These are phyloP conservation scores for Sarcomyxa edulis DNA, from an alignment of 768 basidiomycete species.

Conservation along the genomic window DNA sequence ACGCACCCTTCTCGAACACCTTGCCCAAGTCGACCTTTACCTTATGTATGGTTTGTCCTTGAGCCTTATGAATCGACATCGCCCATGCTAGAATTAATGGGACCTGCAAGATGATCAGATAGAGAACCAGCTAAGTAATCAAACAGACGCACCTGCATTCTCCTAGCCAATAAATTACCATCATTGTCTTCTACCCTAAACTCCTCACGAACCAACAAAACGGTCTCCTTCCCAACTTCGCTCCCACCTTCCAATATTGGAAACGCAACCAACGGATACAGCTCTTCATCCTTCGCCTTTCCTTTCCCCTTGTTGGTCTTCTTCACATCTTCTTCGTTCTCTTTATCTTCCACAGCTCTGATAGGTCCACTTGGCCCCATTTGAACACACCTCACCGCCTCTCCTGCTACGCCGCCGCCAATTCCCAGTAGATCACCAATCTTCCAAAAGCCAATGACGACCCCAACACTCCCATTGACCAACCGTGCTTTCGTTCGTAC, in stretches of 20 bases:
- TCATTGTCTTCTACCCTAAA: slow-evolving; percentile 50
- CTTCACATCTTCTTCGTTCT: slow-evolving; percentile 52
- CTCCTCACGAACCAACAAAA: slow-evolving; percentile 46
- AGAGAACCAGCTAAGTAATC: too few relatives aligned
- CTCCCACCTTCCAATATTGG: slow-evolving; percentile 18
- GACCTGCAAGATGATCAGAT: too few relatives aligned
- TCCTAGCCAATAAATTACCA: slow-evolving; percentile 40
- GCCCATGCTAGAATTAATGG: slow-evolving; percentile 76
- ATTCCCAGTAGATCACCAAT: slow-evolving; percentile 10
- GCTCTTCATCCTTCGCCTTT: slow-evolving; percentile 27
- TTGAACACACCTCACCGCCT: slow-evolving; percentile 14
- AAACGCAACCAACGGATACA: slow-evolving; percentile 43
- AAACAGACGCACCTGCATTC: too few relatives aligned
- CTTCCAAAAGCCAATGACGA: slow-evolving; percentile 52
- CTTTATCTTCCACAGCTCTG: slow-evolving; percentile 35
- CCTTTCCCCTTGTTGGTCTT: slow-evolving; percentile 13
- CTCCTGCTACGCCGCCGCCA: slow-evolving; percentile 12
- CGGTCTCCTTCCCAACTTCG: slow-evolving; percentile 40
- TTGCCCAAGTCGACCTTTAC: slow-evolving; percentile 75
- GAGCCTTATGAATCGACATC: slow-evolving; percentile 81
- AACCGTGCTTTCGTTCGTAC: too few relatives aligned
- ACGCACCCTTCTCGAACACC: slow-evolving; percentile 78
- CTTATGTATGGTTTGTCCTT: slow-evolving; percentile 75
- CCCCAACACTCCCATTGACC: slow-evolving; percentile 77
- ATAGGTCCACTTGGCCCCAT: slow-evolving; percentile 33